Base-by-base conservation (phyloP, 768 basidiomycete species). In the Lactarius indigo region DNA sequence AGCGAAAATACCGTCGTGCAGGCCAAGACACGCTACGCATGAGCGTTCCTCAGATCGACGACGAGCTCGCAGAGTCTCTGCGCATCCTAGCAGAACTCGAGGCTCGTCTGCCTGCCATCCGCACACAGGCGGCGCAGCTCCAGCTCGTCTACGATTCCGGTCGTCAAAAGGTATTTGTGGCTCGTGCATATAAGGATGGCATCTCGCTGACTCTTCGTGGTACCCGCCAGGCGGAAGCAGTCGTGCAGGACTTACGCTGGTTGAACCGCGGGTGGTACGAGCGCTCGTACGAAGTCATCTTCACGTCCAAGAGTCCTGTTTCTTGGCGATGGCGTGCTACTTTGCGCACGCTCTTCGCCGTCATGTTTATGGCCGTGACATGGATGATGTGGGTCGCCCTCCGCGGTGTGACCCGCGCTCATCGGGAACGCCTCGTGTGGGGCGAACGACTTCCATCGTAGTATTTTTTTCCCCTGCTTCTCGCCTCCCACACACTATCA, bases 231-330 rank as follows among this genome's bases (percentile, higher is more conserved):
- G 91, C 91, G 10, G 80, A 83, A 70, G 76, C 80, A 7, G 84
- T 92, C 20, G 85, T 87, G n/a, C 74, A 75, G 2, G 87, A 87
- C 62, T 78, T 92, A 54, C 81, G 80, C 61, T 92, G 90, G 90
- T 80, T 91, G 28, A 91, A 92, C 73, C 91, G 87, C 0, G 87
- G 89, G 57, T 87, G 90, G 74, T 88, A 89, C 64, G 86, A 88
- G 74, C 87, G 90, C 15, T 89, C 88, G 85, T 83, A 89, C 52
- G 76, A 82, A 28, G 88, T 86, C 76, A 86, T 92, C 71, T 92
- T 92, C 79, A 88, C 89, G 1, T 80, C 86, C 3, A 81, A 81
- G 2, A 86, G 87, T 57, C 91, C 91, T 2, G 90, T 91, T 26
- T 89, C 90, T 28, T 82, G 82, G 79, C 82, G 83, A 54, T 90